phyloP scores from a whole-genome alignment of 371 early-diverging fungal genomes.

The Rhizopus delemar region DNA sequence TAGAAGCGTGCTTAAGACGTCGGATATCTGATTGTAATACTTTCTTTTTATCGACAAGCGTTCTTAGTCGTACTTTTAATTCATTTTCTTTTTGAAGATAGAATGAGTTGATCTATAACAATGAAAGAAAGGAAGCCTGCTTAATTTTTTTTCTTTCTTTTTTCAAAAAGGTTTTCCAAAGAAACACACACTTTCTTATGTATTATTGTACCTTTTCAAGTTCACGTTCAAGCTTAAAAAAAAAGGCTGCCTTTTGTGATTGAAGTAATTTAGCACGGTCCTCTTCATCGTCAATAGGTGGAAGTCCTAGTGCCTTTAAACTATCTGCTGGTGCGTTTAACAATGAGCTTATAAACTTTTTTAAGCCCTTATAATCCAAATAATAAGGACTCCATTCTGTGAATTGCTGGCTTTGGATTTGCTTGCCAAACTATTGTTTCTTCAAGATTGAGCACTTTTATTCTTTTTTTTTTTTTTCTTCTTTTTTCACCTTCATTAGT shows the following conservation, averaged over 20 bases:
- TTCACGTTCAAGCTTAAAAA: slow-evolving; percentile 82
- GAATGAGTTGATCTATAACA: slow-evolving; percentile 74
- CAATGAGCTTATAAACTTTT: slow-evolving; percentile 90
- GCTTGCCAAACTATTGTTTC: slow-evolving; percentile 86
- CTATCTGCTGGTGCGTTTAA: slow-evolving; percentile 37
- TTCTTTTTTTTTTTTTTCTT: neutral
- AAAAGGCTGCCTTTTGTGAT: slow-evolving; percentile 80
- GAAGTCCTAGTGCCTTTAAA: slow-evolving; percentile 27
- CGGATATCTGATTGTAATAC: slow-evolving; percentile 60
- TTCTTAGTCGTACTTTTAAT: slow-evolving; percentile 73
- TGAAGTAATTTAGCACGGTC: slow-evolving; percentile 59
- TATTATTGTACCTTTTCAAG: slow-evolving; percentile 66
- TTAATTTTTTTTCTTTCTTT: neutral
- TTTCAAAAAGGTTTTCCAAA: neutral
- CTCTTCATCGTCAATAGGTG: slow-evolving; percentile 52
- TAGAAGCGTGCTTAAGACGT: slow-evolving; percentile 57
- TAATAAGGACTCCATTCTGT: slow-evolving; percentile 93
- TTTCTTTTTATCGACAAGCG: slow-evolving; percentile 81
- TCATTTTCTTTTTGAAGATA: slow-evolving; percentile 81
- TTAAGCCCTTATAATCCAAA: slow-evolving; percentile 92
- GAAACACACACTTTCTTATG: too few relatives aligned
- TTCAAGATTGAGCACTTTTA: neutral
- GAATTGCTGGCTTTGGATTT: slow-evolving; percentile 87
- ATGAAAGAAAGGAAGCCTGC: neutral
- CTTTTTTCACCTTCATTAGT: neutral